phyloP scores from a whole-genome alignment of 164 flowering plant genomes.

The Pachysandra terminalis region DNA sequence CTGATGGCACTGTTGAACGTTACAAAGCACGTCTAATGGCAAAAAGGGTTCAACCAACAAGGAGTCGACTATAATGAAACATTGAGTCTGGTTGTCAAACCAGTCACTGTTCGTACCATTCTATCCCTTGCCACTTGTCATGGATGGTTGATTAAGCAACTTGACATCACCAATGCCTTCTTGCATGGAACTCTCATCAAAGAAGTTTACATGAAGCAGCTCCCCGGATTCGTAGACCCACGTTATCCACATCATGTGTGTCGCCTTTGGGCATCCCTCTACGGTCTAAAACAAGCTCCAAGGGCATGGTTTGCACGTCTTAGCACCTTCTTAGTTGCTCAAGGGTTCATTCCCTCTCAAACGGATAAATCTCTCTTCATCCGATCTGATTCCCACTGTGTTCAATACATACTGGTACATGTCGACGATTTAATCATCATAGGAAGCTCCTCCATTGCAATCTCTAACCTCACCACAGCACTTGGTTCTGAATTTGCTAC shows the following conservation, averaged over 20 bases:
- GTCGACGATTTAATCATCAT: too few species aligned
- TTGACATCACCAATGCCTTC: slow-evolving; percentile 1
- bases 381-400: too few species aligned
- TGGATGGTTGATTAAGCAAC: not conserved
- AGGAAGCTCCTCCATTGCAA: too few species aligned
- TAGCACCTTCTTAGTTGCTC: not conserved
- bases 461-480: too few species aligned
- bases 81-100: slow-evolving; percentile 1
- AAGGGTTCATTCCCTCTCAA: not conserved
- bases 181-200: not conserved
- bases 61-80: slow-evolving; percentile 2
- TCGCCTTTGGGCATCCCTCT: not conserved
- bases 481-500: too few species aligned
- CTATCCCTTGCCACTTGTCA: not conserved
- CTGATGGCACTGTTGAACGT: slow-evolving; percentile 1
- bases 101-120: not conserved
- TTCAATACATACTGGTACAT: too few species aligned
- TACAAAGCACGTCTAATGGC: not conserved
- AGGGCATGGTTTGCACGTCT: not conserved
- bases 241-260: not conserved
- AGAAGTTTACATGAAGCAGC: slow-evolving; percentile 1
- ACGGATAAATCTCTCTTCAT: not conserved
- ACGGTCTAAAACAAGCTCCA: not conserved
- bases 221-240: not conserved
- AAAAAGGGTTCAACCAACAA: slow-evolving; percentile 4